Evolutionary conservation across 2,329 filamentous ascomycete genomes (phyloP).

Genomic region (Chalaropsis thielavioides): DNA sequence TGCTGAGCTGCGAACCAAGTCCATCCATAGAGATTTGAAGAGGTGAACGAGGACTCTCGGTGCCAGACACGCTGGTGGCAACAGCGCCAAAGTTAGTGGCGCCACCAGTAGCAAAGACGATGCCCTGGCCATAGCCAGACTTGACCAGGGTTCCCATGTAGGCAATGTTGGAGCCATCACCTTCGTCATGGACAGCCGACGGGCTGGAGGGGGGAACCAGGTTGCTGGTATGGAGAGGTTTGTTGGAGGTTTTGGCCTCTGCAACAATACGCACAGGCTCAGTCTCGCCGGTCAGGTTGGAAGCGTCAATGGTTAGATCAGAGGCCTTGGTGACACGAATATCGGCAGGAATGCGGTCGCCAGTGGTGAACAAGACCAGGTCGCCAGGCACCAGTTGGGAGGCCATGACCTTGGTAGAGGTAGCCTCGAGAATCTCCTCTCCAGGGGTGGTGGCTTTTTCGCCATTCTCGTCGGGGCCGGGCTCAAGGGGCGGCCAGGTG

Average conservation of each 20-base stretch:
- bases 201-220: constrained; percentile 19
- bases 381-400: constrained; percentile 81
- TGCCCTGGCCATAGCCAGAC: constrained; percentile 85
- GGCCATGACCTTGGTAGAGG: constrained; percentile 75
- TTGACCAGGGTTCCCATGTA: constrained; percentile 97
- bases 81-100: constrained; percentile 94
- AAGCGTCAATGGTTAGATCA: constrained; percentile 88
- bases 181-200: constrained; percentile 26
- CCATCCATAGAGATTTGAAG: constrained; percentile 94
- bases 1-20: constrained; percentile 90
- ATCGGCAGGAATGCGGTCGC: constrained; percentile 91
- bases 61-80: constrained; percentile 82
- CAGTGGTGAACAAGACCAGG: constrained; percentile 83
- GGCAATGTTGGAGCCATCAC: constrained; percentile 76
- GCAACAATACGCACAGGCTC: constrained; percentile 73
- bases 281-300: constrained; percentile 92
- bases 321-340: constrained; percentile 83
- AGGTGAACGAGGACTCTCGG: constrained; percentile 87
- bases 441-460: constrained; percentile 43
- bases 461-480: constrained; percentile 25
- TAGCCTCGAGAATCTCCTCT: constrained; percentile 51
- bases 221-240: not conserved
- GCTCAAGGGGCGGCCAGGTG: constrained; percentile 33
- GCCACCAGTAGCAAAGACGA: constrained; percentile 92
- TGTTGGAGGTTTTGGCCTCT: constrained; percentile 32